phyloP scores from a whole-genome alignment of 1,284 basidiomycete species.

The Fistulina hepatica region DNA sequence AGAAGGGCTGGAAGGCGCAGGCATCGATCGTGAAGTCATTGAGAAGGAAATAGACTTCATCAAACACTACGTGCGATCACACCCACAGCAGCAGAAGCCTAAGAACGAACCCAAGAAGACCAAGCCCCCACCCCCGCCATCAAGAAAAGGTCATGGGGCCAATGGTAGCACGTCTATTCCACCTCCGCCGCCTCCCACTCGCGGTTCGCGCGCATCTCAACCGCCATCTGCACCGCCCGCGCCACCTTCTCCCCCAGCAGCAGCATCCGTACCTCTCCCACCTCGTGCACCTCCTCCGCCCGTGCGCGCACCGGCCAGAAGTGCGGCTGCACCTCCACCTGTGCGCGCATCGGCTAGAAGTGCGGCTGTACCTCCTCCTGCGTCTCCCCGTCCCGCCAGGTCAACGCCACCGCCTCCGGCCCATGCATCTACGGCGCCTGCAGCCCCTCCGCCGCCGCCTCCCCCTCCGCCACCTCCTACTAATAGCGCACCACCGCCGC shows the following conservation, averaged over 20 bases:
- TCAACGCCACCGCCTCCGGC: slow-evolving; percentile 28
- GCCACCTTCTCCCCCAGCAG: slow-evolving; percentile 19
- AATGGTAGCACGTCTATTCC: slow-evolving; percentile 25
- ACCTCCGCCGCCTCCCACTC: slow-evolving; percentile 20
- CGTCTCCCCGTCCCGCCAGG: slow-evolving; percentile 21
- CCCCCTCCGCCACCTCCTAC: slow-evolving; percentile 31
- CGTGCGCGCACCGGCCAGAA: slow-evolving; percentile 23
- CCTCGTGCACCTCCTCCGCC: slow-evolving; percentile 21
- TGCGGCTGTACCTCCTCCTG: slow-evolving; percentile 21
- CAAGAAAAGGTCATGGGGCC: slow-evolving; percentile 24
- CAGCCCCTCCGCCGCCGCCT: slow-evolving; percentile 20
- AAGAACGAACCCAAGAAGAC: slow-evolving; percentile 30
- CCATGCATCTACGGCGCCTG: slow-evolving; percentile 16
- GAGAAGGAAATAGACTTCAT: slow-evolving; percentile 83
- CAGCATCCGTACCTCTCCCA: slow-evolving; percentile 20
- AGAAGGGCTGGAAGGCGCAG: slow-evolving; percentile 57
- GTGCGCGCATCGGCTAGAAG: slow-evolving; percentile 18
- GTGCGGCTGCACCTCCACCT: slow-evolving; percentile 20
- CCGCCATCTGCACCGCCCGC: slow-evolving; percentile 22
- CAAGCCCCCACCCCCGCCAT: slow-evolving; percentile 52
- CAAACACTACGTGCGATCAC: slow-evolving; percentile 66
- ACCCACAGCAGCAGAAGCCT: slow-evolving; percentile 30
- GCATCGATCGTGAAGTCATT: slow-evolving; percentile 55
- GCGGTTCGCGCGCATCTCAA: slow-evolving; percentile 15
- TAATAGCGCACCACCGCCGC: slow-evolving; percentile 16